A percentile compares a stretch with the other conserved stretches of the same genome.
phyloP scores from a whole-genome alignment of 176 grass and related monocot genomes.

The Oryza meridionalis region DNA sequence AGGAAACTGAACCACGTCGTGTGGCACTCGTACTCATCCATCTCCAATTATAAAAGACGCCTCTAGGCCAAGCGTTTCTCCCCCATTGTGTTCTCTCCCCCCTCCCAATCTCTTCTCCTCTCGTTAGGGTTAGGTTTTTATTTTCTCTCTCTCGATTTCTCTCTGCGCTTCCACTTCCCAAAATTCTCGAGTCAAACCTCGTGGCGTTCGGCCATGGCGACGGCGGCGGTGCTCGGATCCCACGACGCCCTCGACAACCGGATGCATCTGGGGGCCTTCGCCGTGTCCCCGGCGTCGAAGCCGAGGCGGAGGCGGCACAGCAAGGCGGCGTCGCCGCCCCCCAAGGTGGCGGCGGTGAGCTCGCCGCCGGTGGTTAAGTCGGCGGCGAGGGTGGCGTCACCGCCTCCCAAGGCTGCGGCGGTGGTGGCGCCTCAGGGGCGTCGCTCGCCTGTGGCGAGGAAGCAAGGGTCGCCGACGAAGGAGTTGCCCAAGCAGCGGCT shows the following conservation, averaged over 20 bases:
- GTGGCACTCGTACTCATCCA: slow-evolving; percentile 1
- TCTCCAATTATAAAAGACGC: slow-evolving; percentile 31
- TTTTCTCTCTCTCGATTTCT: neutral
- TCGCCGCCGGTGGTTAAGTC: neutral
- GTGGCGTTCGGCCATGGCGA: slow-evolving; percentile 32
- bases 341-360: neutral
- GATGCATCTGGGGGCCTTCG: slow-evolving; percentile 53
- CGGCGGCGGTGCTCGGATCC: slow-evolving; percentile 56
- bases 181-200: neutral
- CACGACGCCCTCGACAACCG: slow-evolving; percentile 42
- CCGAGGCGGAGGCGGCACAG: slow-evolving; percentile 22
- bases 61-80: neutral
- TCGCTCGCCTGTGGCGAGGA: slow-evolving; percentile 20
- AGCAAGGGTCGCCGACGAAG: slow-evolving; percentile 34
- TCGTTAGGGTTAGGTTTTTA: slow-evolving; percentile 32
- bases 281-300: slow-evolving; percentile 31
- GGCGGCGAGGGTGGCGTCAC: neutral
- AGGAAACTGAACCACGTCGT: slow-evolving; percentile 2
- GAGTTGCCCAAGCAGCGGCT: slow-evolving; percentile 28
- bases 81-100: neutral
- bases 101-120: neutral
- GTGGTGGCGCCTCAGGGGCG: neutral
- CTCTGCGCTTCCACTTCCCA: too few species aligned
- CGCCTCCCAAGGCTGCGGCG: neutral
- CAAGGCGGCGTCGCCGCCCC: neutral